Evolutionary conservation across 495 filamentous ascomycete species (phyloP), one percentile per base, ranked within the genome.

Genomic region (Penicillium angulare): DNA sequence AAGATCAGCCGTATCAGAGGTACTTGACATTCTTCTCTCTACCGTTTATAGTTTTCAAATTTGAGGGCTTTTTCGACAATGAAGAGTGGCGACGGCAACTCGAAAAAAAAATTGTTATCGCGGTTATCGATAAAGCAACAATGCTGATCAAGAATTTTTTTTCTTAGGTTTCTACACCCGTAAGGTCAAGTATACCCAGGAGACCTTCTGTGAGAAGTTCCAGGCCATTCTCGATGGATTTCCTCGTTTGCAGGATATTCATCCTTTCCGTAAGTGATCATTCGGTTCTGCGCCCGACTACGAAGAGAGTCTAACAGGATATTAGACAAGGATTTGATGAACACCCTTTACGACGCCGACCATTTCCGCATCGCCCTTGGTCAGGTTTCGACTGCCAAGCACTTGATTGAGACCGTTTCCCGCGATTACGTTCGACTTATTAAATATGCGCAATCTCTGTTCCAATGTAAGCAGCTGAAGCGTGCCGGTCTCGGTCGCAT

Each of bases 161-260:
- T 32, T 29, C 43, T 46, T 56, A 86, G 89, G 85, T 48, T 97
- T 96, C 77, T 96, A 96, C 66, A 96, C 91, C 50, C 82, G 93
- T 66, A 97, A 98, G 73, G 93, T 97, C 79, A 98, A 97, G 69
- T 97, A 88, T 68, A 97, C 93, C n/a, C 85, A 92, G 64, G 92
- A 97, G 72, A 97, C 93, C 34, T 97, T 97, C 71, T 83, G 84
- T 46, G 93, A 98, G 59, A 96, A 97, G 74, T 83, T 98, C 50
- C 84, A 81, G 53, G 77, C 84, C 24, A 96, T 96, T 62, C 81
- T 97, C 50, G 86, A 92, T 68, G 91, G 89, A 60, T 98, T 98
- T 64, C 93, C 93, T 24, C 78, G 90, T n/a, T 76, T 98, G 27
- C 83, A 89, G 55, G 93, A 98, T 63, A 92, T 97, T 67, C 93